phyloP scores from a whole-genome alignment of 192 early-diverging fungal genomes.

The Linnemannia schmuckeri region DNA sequence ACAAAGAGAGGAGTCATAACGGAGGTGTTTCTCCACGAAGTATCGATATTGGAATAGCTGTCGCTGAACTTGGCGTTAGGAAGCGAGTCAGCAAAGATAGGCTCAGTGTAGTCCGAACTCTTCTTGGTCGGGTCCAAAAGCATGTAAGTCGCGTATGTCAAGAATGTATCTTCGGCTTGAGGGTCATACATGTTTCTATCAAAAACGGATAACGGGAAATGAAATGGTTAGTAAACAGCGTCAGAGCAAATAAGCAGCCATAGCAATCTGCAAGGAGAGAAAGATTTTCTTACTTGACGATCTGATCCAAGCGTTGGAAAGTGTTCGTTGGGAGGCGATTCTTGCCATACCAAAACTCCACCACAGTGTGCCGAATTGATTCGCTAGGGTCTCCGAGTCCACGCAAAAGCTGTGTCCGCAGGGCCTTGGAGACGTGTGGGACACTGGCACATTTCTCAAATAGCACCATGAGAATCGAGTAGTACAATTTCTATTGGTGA shows the following conservation, averaged over 20 bases:
- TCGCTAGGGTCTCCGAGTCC: constrained; percentile 60
- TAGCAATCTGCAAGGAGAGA: not conserved
- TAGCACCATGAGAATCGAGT: constrained; percentile 56
- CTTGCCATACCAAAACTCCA: constrained; percentile 59
- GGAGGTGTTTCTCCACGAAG: constrained; percentile 64
- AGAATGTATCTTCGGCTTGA: constrained; percentile 72
- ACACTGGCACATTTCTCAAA: constrained; percentile 28
- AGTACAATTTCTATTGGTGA: constrained; percentile 59
- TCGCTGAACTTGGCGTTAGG: constrained; percentile 78
- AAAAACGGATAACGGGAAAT: not conserved
- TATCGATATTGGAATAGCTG: constrained; percentile 67
- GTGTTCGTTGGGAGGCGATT: constrained; percentile 50
- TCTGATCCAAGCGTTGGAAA: constrained; percentile 44
- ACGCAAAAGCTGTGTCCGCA: constrained; percentile 58
- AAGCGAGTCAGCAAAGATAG: constrained; percentile 72
- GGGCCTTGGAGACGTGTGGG: constrained; percentile 14
- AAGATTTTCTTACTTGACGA: constrained; percentile 52
- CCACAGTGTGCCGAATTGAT: constrained; percentile 50
- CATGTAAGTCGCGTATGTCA: constrained; percentile 71
- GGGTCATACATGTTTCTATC: constrained; percentile 71
- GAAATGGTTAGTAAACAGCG: too few species aligned
- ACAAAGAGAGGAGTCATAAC: constrained; percentile 77
- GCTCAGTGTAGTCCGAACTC: constrained; percentile 70
- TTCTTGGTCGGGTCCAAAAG: constrained; percentile 71
- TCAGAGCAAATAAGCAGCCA: not conserved